Conservation (phyloP, 352 stramenopile genomes). For the Phytophthora pisi region DNA sequence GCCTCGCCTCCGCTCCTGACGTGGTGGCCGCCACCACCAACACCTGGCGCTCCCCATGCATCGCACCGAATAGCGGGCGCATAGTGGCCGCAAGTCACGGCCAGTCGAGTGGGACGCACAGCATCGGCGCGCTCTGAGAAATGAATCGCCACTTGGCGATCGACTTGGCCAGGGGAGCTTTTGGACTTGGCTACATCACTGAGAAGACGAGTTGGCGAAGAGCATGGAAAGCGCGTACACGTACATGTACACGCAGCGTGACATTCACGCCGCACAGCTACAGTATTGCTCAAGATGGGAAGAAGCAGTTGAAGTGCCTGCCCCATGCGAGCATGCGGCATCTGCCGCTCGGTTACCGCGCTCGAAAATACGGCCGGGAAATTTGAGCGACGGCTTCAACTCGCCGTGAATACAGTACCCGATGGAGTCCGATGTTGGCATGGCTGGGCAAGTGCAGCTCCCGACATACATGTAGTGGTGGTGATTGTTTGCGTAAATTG, state of each 20-base stretch:
- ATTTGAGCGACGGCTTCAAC: background rate
- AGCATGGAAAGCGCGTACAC: too few species aligned
- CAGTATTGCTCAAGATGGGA: too few species aligned
- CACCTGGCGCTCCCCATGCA: slow-evolving; percentile 24
- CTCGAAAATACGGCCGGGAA: background rate
- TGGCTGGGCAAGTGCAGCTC: too few species aligned
- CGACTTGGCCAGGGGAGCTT: slow-evolving; percentile 26
- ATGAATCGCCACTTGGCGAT: slow-evolving; percentile 4
- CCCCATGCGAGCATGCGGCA: background rate
- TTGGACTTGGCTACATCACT: slow-evolving; percentile 19
- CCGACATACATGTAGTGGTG: too few species aligned
- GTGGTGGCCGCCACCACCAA: slow-evolving; percentile 5
- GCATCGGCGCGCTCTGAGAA: background rate
- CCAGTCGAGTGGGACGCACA: slow-evolving; percentile 19
- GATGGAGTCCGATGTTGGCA: too few species aligned
- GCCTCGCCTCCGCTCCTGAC: slow-evolving; percentile 13
- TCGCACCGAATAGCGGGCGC: slow-evolving; percentile 6
- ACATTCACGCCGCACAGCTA: too few species aligned
- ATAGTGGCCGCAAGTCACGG: slow-evolving; percentile 27
- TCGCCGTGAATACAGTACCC: too few species aligned
- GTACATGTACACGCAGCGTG: too few species aligned
- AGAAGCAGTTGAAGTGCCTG: background rate
- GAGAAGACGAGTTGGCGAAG: too few species aligned
- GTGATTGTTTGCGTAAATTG: too few species aligned
- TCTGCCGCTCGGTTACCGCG: background rate